These are phyloP conservation scores for Coemansia sp. DNA, from an alignment of 192 early-diverging fungal genomes.

Conservation along the genomic window DNA sequence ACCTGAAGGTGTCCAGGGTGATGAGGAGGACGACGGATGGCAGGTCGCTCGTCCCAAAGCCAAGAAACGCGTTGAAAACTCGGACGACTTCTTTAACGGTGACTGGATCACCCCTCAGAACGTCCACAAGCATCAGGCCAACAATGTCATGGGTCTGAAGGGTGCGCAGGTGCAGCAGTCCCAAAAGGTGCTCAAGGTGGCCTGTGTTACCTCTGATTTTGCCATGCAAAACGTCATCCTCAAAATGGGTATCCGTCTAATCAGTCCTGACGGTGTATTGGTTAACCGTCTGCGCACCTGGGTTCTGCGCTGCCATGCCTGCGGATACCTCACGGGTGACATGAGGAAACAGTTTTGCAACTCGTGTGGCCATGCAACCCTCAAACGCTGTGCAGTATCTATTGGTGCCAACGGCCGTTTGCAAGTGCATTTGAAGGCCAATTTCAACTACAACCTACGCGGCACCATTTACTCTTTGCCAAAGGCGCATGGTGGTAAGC, in stretches of 20 bases:
- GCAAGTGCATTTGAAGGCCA: conserved; percentile 80
- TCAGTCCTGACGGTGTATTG: conserved; percentile 77
- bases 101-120: conserved; percentile 95
- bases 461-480: conserved; percentile 91
- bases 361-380: conserved; percentile 81
- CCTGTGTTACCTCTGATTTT: conserved; percentile 88
- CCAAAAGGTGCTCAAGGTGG: conserved; percentile 60
- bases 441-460: conserved; percentile 84
- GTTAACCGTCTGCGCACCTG: conserved; percentile 79
- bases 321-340: conserved; percentile 77
- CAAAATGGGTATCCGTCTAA: conserved; percentile 84
- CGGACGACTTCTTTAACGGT: conserved; percentile 62
- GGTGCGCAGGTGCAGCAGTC: conserved; percentile 21
- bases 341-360: conserved; percentile 94
- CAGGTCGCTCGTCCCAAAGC: conserved; percentile 33
- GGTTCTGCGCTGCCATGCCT: conserved; percentile 93
- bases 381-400: conserved; percentile 77
- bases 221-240: conserved; percentile 97
- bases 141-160: conserved; percentile 52
- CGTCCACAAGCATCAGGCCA: conserved; percentile 65
- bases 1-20: conserved; percentile 8
- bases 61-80: conserved; percentile 15
- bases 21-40: conserved; percentile 52
- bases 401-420: conserved; percentile 78
- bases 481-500: conserved; percentile 71